Evolutionary conservation across 768 basidiomycete species (phyloP).

Genomic region (Coprinellus micaceus): DNA sequence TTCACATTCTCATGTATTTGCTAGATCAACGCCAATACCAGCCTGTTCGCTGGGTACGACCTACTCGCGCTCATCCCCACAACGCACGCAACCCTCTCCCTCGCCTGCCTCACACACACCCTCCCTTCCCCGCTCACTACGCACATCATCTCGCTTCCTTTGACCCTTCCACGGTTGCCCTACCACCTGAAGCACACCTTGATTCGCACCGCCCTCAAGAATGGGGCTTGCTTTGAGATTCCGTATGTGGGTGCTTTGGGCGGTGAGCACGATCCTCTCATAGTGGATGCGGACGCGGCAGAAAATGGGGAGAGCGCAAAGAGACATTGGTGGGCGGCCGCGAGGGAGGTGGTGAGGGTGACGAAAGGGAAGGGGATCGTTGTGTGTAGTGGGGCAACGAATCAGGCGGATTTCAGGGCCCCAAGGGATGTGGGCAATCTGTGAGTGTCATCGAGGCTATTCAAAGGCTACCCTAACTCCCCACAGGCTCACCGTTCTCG

Average conservation of each 20-base stretch:
- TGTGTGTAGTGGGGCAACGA: slow-evolving; percentile 64
- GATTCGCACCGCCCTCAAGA: slow-evolving; percentile 74
- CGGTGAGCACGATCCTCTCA: slow-evolving; percentile 48
- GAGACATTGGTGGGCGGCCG: slow-evolving; percentile 81
- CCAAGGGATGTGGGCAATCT: slow-evolving; percentile 75
- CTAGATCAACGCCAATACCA: slow-evolving; percentile 69
- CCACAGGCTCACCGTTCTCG: slow-evolving; percentile 61
- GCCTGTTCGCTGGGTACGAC: slow-evolving; percentile 65
- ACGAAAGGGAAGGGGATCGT: slow-evolving; percentile 78
- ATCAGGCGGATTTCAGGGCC: slow-evolving; percentile 60
- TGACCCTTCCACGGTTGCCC: slow-evolving; percentile 72
- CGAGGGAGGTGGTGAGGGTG: slow-evolving; percentile 73
- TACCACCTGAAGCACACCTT: slow-evolving; percentile 83
- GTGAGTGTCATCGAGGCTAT: slow-evolving; percentile 38
- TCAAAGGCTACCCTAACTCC: not conserved
- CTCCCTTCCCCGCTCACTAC: slow-evolving; percentile 72
- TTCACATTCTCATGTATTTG: not conserved
- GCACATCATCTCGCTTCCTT: slow-evolving; percentile 76
- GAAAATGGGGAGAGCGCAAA: slow-evolving; percentile 56
- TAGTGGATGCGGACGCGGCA: slow-evolving; percentile 43
- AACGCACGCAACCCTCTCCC: slow-evolving; percentile 66
- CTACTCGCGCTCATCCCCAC: slow-evolving; percentile 74
- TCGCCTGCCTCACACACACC: slow-evolving; percentile 77
- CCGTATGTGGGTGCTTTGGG: slow-evolving; percentile 72
- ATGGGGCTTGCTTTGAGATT: slow-evolving; percentile 82